These are phyloP conservation scores for Thalassiosira exigua DNA, from an alignment of 352 stramenopile species.

Conservation along the genomic window DNA sequence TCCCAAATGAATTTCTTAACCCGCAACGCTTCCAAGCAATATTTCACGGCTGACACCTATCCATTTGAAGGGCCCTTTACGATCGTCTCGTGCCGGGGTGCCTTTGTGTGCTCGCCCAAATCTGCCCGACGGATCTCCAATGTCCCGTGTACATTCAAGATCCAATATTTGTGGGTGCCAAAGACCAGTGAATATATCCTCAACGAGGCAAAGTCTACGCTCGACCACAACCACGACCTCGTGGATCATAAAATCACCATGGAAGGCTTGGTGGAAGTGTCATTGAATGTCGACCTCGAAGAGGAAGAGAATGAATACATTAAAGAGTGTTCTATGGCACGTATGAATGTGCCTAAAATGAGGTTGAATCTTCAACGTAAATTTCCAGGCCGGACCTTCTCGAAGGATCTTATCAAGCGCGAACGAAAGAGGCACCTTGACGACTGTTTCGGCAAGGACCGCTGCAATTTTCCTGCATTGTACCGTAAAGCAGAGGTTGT, in stretches of 20 bases:
- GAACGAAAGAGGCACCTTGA: no score
- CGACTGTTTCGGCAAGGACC: not conserved
- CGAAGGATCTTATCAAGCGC: no score
- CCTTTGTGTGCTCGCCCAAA: not conserved
- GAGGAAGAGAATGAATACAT: not conserved
- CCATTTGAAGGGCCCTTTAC: conserved; percentile 1
- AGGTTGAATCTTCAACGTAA: no score
- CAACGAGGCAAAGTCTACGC: not conserved
- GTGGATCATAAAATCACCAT: not conserved
- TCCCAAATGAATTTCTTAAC: no score
- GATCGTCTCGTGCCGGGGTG: not conserved
- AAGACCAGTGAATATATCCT: not conserved
- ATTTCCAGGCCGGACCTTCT: no score
- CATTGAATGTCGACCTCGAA: not conserved
- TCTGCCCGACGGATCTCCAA: not conserved
- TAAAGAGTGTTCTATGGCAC: not conserved
- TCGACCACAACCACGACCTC: conserved; percentile 2
- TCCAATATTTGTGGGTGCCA: not conserved
- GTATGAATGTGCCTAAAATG: no score
- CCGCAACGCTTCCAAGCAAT: not conserved
- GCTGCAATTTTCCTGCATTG: not conserved
- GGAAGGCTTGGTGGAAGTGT: not conserved
- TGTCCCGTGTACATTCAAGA: not conserved
- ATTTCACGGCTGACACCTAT: not conserved
- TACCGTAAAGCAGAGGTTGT: not conserved